Percentiles rank a stretch among this genome's conserved stretches.
phyloP scores from a whole-genome alignment of 2,329 filamentous ascomycete species.

The Aspergillus proliferans region DNA sequence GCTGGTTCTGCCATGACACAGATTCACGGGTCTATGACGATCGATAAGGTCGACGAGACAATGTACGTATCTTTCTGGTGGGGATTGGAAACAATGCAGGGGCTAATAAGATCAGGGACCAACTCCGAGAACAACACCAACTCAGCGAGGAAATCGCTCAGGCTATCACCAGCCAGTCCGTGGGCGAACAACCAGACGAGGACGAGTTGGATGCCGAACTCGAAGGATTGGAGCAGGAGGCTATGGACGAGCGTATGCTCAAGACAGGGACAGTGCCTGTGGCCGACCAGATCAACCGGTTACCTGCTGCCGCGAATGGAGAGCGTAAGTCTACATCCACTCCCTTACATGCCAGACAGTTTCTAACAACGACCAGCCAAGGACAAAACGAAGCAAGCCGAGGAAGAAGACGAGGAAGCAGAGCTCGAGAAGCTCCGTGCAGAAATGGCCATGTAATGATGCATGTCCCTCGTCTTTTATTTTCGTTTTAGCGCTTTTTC shows the following conservation, averaged over 20 bases:
- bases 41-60: slow-evolving; percentile 89
- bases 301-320: slow-evolving; percentile 68
- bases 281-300: slow-evolving; percentile 65
- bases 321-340: slow-evolving; percentile 57
- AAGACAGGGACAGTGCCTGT: slow-evolving; percentile 80
- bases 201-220: slow-evolving; percentile 79
- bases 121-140: slow-evolving; percentile 82
- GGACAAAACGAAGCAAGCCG: slow-evolving; percentile 45
- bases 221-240: slow-evolving; percentile 81
- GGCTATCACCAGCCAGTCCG: slow-evolving; percentile 67
- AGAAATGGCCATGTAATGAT: slow-evolving; percentile 84
- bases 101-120: slow-evolving; percentile 57
- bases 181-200: slow-evolving; percentile 71
- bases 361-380: slow-evolving; percentile 29
- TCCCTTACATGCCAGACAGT: background rate
- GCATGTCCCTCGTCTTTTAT: background rate
- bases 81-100: background rate
- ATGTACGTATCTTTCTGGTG: slow-evolving; percentile 59
- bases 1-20: slow-evolving; percentile 85
- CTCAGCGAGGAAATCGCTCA: slow-evolving; percentile 89
- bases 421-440: slow-evolving; percentile 89
- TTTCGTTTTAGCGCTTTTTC: slow-evolving; percentile 3
- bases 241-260: slow-evolving; percentile 89
- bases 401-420: slow-evolving; percentile 93
- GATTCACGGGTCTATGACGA: slow-evolving; percentile 84